Evolutionary conservation across 352 stramenopile genomes (phyloP).

Genomic region (Pythium angustatum): DNA sequence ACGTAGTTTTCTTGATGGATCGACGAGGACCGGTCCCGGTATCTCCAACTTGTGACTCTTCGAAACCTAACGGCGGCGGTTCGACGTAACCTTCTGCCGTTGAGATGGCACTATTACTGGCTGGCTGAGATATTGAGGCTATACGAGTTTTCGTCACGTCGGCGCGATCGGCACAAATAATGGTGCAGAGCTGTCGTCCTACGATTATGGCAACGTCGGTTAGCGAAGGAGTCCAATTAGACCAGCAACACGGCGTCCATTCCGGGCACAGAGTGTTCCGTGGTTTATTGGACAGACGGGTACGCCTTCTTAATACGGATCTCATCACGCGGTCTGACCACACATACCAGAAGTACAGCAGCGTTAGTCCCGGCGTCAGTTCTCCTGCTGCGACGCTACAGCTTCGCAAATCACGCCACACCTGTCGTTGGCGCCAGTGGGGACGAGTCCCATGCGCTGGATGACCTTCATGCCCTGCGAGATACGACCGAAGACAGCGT

Average conservation of each 20-base stretch:
- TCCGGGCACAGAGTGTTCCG: no score
- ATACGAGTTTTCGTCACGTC: no score
- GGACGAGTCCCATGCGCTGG: slow-evolving; percentile 90
- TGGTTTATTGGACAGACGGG: slow-evolving; percentile 49
- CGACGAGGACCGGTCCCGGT: no score
- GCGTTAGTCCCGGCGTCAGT: neutral
- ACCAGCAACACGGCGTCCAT: no score
- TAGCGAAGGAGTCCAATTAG: neutral
- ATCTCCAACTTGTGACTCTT: slow-evolving; percentile 11
- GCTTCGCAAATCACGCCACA: slow-evolving; percentile 28
- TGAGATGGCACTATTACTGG: no score
- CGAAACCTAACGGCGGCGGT: slow-evolving; percentile 10
- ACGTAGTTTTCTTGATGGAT: no score
- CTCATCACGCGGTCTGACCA: slow-evolving; percentile 67
- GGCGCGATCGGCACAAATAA: neutral
- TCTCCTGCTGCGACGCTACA: no score
- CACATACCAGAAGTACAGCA: neutral
- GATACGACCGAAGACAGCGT: slow-evolving; percentile 94
- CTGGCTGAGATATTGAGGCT: no score
- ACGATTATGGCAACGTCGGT: no score
- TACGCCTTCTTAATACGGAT: slow-evolving; percentile 75
- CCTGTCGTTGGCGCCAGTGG: slow-evolving; percentile 86
- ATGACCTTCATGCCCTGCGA: slow-evolving; percentile 93
- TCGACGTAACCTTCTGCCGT: neutral
- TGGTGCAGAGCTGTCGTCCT: no score